Percentiles rank a stretch among this genome's conserved stretches.
phyloP scores from a whole-genome alignment of 371 early-diverging fungal genomes.

The Smittium culicis region DNA sequence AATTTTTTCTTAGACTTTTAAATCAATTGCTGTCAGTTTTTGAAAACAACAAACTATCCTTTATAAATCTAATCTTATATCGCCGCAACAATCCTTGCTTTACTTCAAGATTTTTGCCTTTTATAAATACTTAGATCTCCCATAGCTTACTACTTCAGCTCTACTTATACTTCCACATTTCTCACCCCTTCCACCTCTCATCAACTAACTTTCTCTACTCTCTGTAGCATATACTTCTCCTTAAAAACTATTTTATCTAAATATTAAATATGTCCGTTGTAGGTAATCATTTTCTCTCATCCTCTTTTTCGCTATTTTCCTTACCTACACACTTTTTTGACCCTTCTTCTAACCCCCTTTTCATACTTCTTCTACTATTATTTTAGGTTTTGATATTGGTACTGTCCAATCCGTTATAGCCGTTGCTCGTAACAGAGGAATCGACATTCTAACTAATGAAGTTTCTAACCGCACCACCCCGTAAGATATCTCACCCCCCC shows the following conservation, averaged over 20 bases:
- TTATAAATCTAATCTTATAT: too few species aligned
- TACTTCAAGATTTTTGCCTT: too few species aligned
- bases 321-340: background rate
- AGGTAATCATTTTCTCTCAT: background rate
- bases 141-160: too few species aligned
- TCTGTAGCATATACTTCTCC: too few species aligned
- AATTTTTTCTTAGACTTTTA: too few species aligned
- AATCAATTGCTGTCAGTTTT: too few species aligned
- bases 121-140: too few species aligned
- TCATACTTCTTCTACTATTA: background rate
- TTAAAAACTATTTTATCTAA: background rate
- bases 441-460: constrained; percentile 94
- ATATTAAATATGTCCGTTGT: background rate
- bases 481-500: background rate
- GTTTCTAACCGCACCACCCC: constrained; percentile 93
- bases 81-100: too few species aligned
- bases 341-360: background rate
- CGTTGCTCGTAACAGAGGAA: constrained; percentile 93
- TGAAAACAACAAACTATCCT: too few species aligned
- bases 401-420: constrained; percentile 90
- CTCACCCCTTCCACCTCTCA: too few species aligned
- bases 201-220: too few species aligned
- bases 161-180: too few species aligned
- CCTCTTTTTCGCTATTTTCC: background rate
- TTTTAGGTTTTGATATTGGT: constrained; percentile 90